Evolutionary conservation across 2,329 filamentous ascomycete genomes (phyloP), one percentile per base, ranked within the genome.

Genomic region (Nemania abortiva): DNA sequence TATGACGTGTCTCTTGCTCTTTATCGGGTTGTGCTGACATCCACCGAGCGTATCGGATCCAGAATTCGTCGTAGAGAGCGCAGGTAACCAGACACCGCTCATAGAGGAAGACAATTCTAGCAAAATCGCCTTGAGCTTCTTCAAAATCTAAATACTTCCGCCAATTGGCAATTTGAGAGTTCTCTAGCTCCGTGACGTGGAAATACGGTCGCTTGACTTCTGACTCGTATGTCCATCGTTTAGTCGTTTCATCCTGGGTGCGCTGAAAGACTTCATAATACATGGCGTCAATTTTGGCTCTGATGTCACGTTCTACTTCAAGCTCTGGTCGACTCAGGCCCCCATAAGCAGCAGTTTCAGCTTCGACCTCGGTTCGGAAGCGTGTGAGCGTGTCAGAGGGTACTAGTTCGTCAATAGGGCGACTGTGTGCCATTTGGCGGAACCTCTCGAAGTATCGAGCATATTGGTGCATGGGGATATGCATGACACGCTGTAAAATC

Each of bases 191-290:
- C 0, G 94, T 97, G 34, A 98, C 94, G 78, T 98, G 95, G 83
- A 98, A 99, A 80, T 98, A 99, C 0, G 94, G 94, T 1, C 96
- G 90, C 84, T 98, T 98, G 77, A 98, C 92, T 79, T 97, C 94
- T 0, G 93, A 92, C 79, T 99, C 96, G 74, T 93, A 98, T 0
- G 92, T 94, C 95, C 95, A 98, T 70, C 96, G 90, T 82, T 96
- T 97, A 0, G 90, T 94, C 0, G 94, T 96, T 81, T 98, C 95
- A 7, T 89, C 88, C 77, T 98, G 94, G 1, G 94, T 97, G 65
- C 86, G 88, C 34, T 90, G 87, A 80, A 97, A 98, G 45, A 91
- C 86, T 67, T 96, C 91, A 70, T 95, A 90, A 79, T 95, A 94
- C 80, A 92, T 88, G 63, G 85, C 88, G 75, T 98, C 94, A 65